Conservation (phyloP, 257 asterid genomes). For the Cinchona pubescens region DNA sequence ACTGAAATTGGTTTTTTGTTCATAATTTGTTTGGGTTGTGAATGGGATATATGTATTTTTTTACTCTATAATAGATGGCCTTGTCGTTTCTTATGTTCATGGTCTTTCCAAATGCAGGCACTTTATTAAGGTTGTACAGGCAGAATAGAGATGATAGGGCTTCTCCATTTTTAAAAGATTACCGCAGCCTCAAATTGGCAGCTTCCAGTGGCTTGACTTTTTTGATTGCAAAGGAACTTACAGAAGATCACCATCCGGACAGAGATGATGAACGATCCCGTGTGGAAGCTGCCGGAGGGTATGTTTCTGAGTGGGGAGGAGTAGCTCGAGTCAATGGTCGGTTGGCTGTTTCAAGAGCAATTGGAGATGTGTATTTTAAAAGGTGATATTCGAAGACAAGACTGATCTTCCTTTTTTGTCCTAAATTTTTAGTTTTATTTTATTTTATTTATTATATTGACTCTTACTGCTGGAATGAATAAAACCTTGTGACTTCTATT, state of each 20-base stretch:
- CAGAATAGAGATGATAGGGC: conserved; percentile 47
- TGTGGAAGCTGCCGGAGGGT: conserved; percentile 91
- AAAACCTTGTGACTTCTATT: not conserved
- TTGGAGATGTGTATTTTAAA: conserved; percentile 78
- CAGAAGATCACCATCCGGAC: conserved; percentile 95
- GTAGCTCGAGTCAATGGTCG: conserved; percentile 94
- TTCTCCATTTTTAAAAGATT: conserved; percentile 53
- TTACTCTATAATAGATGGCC: not conserved
- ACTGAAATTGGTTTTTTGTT: not conserved
- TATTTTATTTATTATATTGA: not conserved
- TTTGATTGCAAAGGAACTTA: conserved; percentile 77
- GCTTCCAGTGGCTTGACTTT: conserved; percentile 69
- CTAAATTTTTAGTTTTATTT: no score
- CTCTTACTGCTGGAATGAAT: not conserved
- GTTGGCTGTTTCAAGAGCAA: conserved; percentile 90
- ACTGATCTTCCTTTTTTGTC: not conserved
- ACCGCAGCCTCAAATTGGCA: conserved; percentile 52
- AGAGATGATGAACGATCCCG: conserved; percentile 84
- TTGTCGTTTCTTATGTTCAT: conserved; percentile 15
- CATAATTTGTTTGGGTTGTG: not conserved
- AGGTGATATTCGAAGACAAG: conserved; percentile 37
- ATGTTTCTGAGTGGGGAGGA: conserved; percentile 82
- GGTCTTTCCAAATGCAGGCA: conserved; percentile 56
- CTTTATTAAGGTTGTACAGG: conserved; percentile 65
- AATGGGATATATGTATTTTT: not conserved